Conservation (phyloP, 768 basidiomycete species). For the Boletus vermiculosoides region DNA sequence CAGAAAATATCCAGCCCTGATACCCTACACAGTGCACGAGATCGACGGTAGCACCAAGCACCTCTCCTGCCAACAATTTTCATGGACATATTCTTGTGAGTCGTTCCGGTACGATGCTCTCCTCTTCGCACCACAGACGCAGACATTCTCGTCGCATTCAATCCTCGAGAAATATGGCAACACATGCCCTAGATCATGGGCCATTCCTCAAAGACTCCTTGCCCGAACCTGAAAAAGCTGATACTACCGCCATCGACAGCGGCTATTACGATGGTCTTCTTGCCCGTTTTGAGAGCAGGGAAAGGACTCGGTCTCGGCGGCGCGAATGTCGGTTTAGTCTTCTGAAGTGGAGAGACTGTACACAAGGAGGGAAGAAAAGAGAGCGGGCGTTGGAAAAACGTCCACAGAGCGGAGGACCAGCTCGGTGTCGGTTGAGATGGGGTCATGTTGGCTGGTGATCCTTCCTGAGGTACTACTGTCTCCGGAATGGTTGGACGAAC, state of each 20-base stretch:
- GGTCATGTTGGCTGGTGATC: not conserved
- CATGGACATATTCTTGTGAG: not conserved
- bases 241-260: slow-evolving; percentile 85
- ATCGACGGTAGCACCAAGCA: not conserved
- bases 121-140: not conserved
- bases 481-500: slow-evolving; percentile 4
- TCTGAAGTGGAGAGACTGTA: slow-evolving; percentile 4
- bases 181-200: slow-evolving; percentile 48
- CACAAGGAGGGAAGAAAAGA: slow-evolving; percentile 8
- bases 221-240: slow-evolving; percentile 84
- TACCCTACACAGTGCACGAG: not conserved
- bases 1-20: not conserved
- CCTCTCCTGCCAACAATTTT: no score
- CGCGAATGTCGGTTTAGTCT: slow-evolving; percentile 29
- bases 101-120: not conserved
- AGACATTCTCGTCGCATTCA: not conserved
- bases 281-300: slow-evolving; percentile 76
- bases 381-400: slow-evolving; percentile 3
- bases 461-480: slow-evolving; percentile 2
- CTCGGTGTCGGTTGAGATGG: not conserved
- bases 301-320: slow-evolving; percentile 66
- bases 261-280: slow-evolving; percentile 80
- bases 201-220: slow-evolving; percentile 84
- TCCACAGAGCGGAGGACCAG: not conserved
- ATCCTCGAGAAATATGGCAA: not conserved